Percentiles rank a stretch among this genome's conserved stretches.
Evolutionary conservation across 2,329 filamentous ascomycete species (phyloP).

Genomic region (Hymenotorrendiella dingleyae): DNA sequence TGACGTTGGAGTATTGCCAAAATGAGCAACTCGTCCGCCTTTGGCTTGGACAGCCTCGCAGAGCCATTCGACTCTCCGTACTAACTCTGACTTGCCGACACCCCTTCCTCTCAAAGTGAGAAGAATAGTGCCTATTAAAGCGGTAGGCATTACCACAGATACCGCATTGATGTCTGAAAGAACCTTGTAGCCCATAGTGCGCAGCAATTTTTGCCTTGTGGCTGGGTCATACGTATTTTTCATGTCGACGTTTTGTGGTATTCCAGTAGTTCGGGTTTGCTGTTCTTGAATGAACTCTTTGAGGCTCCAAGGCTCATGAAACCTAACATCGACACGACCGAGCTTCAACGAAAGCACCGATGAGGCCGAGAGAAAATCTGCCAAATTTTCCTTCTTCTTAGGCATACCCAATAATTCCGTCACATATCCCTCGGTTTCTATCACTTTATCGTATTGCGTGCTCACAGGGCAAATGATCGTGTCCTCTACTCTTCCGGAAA

Average conservation of each 20-base stretch:
- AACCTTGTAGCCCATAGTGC: conserved; percentile 87
- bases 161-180: conserved; percentile 92
- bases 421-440: conserved; percentile 95
- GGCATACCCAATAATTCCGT: conserved; percentile 89
- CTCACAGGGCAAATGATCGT: conserved; percentile 92
- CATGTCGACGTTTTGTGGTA: conserved; percentile 43
- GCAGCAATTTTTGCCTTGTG: conserved; percentile 59
- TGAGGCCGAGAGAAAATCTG: conserved; percentile 79
- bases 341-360: conserved; percentile 84
- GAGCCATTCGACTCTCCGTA: conserved; percentile 86
- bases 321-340: conserved; percentile 88
- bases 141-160: conserved; percentile 96
- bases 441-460: conserved; percentile 98
- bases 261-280: conserved; percentile 48
- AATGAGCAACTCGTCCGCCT: conserved; percentile 89
- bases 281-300: conserved; percentile 76
- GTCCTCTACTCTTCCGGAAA: conserved; percentile 84
- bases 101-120: conserved; percentile 87
- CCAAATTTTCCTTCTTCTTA: conserved; percentile 90
- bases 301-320: conserved; percentile 94
- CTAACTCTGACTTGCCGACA: conserved; percentile 79
- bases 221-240: conserved; percentile 36
- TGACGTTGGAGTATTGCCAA: conserved; percentile 71
- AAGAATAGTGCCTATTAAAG: conserved; percentile 87
- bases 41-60: conserved; percentile 74